phyloP scores from a whole-genome alignment of 78 protist species.

The Dictyostelium purpureum region DNA sequence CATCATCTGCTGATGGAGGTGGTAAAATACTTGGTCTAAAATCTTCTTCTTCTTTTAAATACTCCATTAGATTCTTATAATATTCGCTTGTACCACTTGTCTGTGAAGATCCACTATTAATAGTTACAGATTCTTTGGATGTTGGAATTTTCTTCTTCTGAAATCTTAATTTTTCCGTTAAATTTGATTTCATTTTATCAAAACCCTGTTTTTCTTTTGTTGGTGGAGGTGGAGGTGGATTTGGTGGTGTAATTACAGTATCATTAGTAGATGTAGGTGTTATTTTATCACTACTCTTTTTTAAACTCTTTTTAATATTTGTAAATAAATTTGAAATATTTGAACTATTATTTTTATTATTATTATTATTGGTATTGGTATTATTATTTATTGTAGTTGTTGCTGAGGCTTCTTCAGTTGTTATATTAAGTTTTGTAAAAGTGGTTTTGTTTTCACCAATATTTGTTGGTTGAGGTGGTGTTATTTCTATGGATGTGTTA shows the following conservation, averaged over 20 bases:
- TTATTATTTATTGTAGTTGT: not conserved
- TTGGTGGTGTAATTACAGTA: no score
- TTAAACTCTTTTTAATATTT: no score
- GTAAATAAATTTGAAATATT: no score
- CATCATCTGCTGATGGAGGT: conserved; percentile 24
- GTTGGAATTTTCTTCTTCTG: not conserved
- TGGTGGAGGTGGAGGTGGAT: not conserved
- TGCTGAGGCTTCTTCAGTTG: no score
- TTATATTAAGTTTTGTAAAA: no score
- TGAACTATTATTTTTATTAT: no score
- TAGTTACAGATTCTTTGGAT: not conserved
- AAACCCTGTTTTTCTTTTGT: not conserved
- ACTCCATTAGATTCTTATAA: not conserved
- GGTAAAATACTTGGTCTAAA: conserved; percentile 24
- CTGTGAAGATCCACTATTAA: not conserved
- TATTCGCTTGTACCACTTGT: not conserved
- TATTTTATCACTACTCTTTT: no score
- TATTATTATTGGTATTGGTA: not conserved
- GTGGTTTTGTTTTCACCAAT: not conserved
- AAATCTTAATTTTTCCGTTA: not conserved
- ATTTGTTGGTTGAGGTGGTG: not conserved
- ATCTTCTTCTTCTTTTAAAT: not conserved
- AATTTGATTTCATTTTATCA: not conserved
- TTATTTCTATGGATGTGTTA: not conserved
- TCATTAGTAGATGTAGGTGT: no score